Base-by-base conservation (phyloP, 768 basidiomycete genomes). In the Mycena maculata region DNA sequence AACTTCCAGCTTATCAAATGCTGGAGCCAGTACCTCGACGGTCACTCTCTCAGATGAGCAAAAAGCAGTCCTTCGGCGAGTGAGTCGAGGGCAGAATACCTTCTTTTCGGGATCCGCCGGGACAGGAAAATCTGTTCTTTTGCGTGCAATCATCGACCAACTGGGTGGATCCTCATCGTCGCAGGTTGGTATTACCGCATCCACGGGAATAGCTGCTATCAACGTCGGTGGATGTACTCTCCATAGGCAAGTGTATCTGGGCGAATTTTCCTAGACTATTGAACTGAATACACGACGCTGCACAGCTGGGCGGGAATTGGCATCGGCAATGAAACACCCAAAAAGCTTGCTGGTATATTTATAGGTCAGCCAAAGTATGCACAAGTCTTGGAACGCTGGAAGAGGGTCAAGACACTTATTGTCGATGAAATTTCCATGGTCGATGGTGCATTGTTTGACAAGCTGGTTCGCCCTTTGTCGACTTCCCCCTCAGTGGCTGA, bases 351-450 rank as follows among this genome's bases (percentile, higher is more conserved):
- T 15, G 84, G 82, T 0, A 93, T 90, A 75, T 82, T 90, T 60
- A 76, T 81, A 15, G 80, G 81, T 6, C 81, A 84, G 60, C 68
- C 73, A 20, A 81, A 79, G 50, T 79, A 80, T 28, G 68, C 13
- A 2, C 65, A 44, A 38, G 80, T 87, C n/a, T 77, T 86, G 22
- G 75, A 82, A 3, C 85, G 92, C 41, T 96, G 95, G 95, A 78
- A 77, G 63, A 71, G 75, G 13, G 88, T 88, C 1, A 73, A 81
- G 61, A 88, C 90, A 5, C 82, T 97, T 27, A 90, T 97, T 71
- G 87, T 97, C 53, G 95, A 97, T 72, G 95, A 97, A 80, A 87
- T 96, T 55, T 96, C 95, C 1, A 96, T 97, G 95, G 86, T 97
- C 25, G 93, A 95, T 68, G 94, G 91, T 6, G 72, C 72, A 11